phyloP scores from a whole-genome alignment of 805 yeast species.

The Teunomyces panamensis region DNA sequence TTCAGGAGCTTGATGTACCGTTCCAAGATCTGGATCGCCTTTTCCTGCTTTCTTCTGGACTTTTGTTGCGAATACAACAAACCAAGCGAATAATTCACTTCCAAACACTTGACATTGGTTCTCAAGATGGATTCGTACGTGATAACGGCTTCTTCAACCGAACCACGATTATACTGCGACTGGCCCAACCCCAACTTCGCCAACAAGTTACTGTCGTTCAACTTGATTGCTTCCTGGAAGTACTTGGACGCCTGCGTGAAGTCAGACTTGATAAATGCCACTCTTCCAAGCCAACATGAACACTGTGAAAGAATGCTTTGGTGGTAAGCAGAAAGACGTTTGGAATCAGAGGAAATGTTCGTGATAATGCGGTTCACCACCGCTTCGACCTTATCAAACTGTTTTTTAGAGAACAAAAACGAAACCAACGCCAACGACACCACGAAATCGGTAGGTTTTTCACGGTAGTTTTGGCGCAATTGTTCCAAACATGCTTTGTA shows the following conservation, averaged over 20 bases:
- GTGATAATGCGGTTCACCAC: slow-evolving; percentile 51
- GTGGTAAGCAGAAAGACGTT: slow-evolving; percentile 23
- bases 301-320: slow-evolving; percentile 34
- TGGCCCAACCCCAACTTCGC: slow-evolving; percentile 85
- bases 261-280: slow-evolving; percentile 58
- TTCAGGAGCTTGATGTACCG: slow-evolving; percentile 63
- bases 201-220: slow-evolving; percentile 60
- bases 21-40: slow-evolving; percentile 65
- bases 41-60: slow-evolving; percentile 38
- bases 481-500: slow-evolving; percentile 60
- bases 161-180: slow-evolving; percentile 71
- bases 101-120: slow-evolving; percentile 64
- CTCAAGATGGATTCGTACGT: slow-evolving; percentile 76
- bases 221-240: slow-evolving; percentile 69
- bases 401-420: slow-evolving; percentile 67
- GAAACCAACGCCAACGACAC: slow-evolving; percentile 66
- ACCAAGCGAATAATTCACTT: slow-evolving; percentile 75
- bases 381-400: slow-evolving; percentile 54
- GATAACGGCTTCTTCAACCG: slow-evolving; percentile 78
- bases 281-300: slow-evolving; percentile 82
- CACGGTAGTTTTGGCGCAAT: slow-evolving; percentile 35
- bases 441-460: slow-evolving; percentile 52
- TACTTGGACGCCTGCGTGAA: slow-evolving; percentile 65
- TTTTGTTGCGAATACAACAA: slow-evolving; percentile 59
- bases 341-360: slow-evolving; percentile 14